phyloP scores from a whole-genome alignment of 225 moss, liverwort and hornwort genomes.

The Neckera pumila region DNA sequence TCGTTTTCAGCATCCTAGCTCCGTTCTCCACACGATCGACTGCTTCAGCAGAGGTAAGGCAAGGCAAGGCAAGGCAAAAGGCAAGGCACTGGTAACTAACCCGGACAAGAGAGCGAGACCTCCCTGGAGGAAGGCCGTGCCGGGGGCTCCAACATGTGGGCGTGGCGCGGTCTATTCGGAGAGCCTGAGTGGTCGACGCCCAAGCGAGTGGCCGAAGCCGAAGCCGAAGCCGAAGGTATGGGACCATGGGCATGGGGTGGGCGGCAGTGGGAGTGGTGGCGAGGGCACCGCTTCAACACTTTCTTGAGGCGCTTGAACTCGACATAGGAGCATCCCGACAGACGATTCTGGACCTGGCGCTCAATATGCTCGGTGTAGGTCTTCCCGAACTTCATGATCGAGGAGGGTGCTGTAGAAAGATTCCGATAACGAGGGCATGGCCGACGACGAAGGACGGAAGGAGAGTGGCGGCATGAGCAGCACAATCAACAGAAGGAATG shows the following conservation, averaged over 20 bases:
- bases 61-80: background rate
- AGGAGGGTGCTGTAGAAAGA: background rate
- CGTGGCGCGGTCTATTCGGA: background rate
- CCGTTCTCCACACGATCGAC: background rate
- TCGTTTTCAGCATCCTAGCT: background rate
- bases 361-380: conserved; percentile 31
- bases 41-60: background rate
- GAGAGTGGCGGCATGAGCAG: background rate
- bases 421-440: background rate
- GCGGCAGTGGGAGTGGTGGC: background rate
- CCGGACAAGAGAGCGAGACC: conserved; percentile 1
- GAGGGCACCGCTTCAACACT: conserved; percentile 49
- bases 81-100: background rate
- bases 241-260: background rate
- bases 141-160: background rate
- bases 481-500: background rate
- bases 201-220: background rate
- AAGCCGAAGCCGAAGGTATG: background rate
- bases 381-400: conserved; percentile 63
- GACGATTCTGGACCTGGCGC: conserved; percentile 16
- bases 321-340: conserved; percentile 40
- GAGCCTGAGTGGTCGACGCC: background rate
- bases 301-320: conserved; percentile 65
- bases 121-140: background rate
- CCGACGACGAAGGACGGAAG: background rate